Conservation (phyloP, 1,284 basidiomycete genomes). For the Leccinum pachyderme region DNA sequence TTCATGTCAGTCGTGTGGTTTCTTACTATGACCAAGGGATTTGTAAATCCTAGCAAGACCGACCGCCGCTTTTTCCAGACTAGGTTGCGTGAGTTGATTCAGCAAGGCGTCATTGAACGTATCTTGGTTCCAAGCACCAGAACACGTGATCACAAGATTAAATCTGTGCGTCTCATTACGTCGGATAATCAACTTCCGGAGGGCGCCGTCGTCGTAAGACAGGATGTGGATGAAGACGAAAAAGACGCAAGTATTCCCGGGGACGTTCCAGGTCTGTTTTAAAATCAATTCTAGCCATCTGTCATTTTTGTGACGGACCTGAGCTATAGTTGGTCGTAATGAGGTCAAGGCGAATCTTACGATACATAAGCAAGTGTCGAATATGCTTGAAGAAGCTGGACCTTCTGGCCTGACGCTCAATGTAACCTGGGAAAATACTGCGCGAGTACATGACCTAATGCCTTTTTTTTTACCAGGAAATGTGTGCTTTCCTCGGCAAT, state of each 20-base stretch:
- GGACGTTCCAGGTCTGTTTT: constrained; percentile 17
- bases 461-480: constrained; percentile 49
- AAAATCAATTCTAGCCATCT: background rate
- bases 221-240: constrained; percentile 42
- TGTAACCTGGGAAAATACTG: constrained; percentile 39
- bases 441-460: constrained; percentile 12
- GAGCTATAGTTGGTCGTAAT: constrained; percentile 21
- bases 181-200: constrained; percentile 35
- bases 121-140: constrained; percentile 60
- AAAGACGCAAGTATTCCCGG: constrained; percentile 33
- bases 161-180: constrained; percentile 59
- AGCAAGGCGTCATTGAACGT: constrained; percentile 69
- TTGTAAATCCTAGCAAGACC: constrained; percentile 64
- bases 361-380: constrained; percentile 72
- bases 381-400: constrained; percentile 65
- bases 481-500: constrained; percentile 59
- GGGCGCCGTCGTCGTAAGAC: constrained; percentile 36
- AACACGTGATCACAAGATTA: constrained; percentile 45
- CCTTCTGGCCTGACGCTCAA: constrained; percentile 66
- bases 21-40: constrained; percentile 50
- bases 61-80: constrained; percentile 76
- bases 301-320: constrained; percentile 1
- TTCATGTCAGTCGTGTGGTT: constrained; percentile 2
- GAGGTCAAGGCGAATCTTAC: constrained; percentile 59
- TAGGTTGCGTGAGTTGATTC: constrained; percentile 66